Percentiles rank a stretch among this genome's conserved stretches.
Evolutionary conservation across 495 filamentous ascomycete genomes (phyloP).

Genomic region (Podospora anserina): DNA sequence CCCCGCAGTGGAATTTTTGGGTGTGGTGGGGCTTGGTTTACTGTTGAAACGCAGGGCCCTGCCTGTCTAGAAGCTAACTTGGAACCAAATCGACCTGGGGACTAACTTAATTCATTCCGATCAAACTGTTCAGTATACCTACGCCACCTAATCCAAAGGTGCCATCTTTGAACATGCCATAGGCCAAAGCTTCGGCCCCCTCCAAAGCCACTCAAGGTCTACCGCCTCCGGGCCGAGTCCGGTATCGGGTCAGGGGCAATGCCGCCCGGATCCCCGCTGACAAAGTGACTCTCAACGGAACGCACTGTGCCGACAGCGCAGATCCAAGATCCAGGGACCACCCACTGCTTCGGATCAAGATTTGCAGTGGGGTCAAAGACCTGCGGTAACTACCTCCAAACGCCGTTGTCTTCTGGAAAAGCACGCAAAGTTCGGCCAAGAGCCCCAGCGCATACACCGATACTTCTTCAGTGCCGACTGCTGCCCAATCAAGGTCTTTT

Average conservation of each 20-base stretch:
- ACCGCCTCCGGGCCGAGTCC: background rate
- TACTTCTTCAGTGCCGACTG: background rate
- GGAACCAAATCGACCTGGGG: too few relatives aligned
- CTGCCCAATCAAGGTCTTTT: background rate
- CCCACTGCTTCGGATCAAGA: constrained; percentile 5
- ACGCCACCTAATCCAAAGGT: background rate
- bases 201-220: background rate
- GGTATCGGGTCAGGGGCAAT: constrained; percentile 2
- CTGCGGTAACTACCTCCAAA: background rate
- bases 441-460: constrained; percentile 1
- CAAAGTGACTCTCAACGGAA: background rate
- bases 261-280: background rate
- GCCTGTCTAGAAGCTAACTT: too few relatives aligned
- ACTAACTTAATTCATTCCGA: background rate
- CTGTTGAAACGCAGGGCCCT: background rate
- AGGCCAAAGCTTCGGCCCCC: background rate
- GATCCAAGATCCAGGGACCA: constrained; percentile 1
- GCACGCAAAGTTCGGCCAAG: background rate
- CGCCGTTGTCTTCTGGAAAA: constrained; percentile 3
- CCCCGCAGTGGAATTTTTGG: constrained; percentile 20
- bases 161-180: background rate
- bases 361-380: background rate
- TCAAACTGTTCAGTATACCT: background rate
- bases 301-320: background rate
- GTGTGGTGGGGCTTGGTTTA: constrained; percentile 13